phyloP scores from a whole-genome alignment of 768 basidiomycete genomes.

The Collybiopsis confluens region DNA sequence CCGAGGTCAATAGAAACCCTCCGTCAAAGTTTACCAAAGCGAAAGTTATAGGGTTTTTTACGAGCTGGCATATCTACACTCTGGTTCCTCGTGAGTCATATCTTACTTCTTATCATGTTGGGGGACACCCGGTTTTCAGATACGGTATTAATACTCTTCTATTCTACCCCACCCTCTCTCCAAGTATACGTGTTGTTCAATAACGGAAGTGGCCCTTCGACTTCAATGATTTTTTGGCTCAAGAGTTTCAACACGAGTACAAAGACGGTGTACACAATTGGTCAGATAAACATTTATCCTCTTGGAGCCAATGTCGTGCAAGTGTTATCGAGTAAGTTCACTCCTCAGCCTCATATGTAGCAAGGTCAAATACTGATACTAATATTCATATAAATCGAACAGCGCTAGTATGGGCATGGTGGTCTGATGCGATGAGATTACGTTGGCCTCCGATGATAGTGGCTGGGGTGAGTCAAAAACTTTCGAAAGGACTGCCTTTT shows the following conservation, averaged over 20 bases:
- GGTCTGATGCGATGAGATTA: slow-evolving; percentile 28
- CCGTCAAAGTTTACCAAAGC: slow-evolving; percentile 26
- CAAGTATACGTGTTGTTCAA: slow-evolving; percentile 23
- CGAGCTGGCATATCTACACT: slow-evolving; percentile 32
- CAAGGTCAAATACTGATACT: no score
- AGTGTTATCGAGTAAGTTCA: slow-evolving; percentile 24
- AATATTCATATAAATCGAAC: no score
- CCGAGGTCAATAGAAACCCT: slow-evolving; percentile 27
- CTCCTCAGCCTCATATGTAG: no score
- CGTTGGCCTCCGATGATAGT: slow-evolving; percentile 36
- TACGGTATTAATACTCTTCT: background rate
- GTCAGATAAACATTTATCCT: slow-evolving; percentile 35
- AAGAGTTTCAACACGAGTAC: slow-evolving; percentile 33
- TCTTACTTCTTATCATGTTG: background rate
- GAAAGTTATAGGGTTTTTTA: slow-evolving; percentile 30
- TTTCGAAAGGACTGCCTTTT: no score
- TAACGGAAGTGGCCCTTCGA: slow-evolving; percentile 25
- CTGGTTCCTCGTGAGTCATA: slow-evolving; percentile 27
- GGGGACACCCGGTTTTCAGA: no score
- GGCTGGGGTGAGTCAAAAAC: slow-evolving; percentile 30
- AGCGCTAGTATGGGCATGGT: slow-evolving; percentile 33
- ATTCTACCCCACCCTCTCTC: background rate
- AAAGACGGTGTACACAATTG: slow-evolving; percentile 26
- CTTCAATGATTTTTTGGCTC: slow-evolving; percentile 37
- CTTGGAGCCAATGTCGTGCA: slow-evolving; percentile 28